Percentiles rank a stretch among this genome's conserved stretches.
Evolutionary conservation across 768 basidiomycete species (phyloP).

Genomic region (Leccinum arenicola): DNA sequence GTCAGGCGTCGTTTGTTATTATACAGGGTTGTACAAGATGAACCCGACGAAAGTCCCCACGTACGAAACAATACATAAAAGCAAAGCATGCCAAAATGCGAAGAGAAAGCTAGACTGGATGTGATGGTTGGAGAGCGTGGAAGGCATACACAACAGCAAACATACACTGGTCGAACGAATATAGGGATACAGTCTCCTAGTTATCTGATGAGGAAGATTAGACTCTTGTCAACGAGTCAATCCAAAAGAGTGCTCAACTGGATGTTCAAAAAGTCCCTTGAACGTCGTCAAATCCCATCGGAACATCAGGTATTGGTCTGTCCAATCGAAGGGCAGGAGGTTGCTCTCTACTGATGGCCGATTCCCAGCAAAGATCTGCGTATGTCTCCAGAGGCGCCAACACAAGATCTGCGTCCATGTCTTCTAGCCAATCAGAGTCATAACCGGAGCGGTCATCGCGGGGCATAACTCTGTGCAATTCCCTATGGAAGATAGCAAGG

Average conservation of each 20-base stretch:
- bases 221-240: background rate
- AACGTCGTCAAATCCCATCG: conserved; percentile 27
- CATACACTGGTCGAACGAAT: conserved; percentile 12
- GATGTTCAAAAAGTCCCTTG: conserved; percentile 12
- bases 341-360: conserved; percentile 21
- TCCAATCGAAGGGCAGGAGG: conserved; percentile 1
- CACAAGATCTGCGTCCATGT: conserved; percentile 28
- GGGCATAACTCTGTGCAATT: conserved; percentile 26
- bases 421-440: conserved; percentile 26
- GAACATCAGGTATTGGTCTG: conserved; percentile 27
- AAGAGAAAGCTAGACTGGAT: conserved; percentile 2
- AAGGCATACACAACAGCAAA: background rate
- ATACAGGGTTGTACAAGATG: conserved; percentile 3
- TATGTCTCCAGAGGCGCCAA: conserved; percentile 28
- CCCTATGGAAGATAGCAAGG: conserved; percentile 32
- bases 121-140: background rate
- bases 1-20: background rate
- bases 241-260: conserved; percentile 4
- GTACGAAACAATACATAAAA: conserved; percentile 7
- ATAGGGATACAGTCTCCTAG: background rate
- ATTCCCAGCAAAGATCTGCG: conserved; percentile 30
- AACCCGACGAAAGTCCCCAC: background rate
- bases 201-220: background rate
- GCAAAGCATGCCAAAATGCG: conserved; percentile 1
- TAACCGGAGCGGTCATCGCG: conserved; percentile 12